Evolutionary conservation across 345 rosid species (phyloP), one percentile per base, ranked within the genome.

Genomic region (Tarenaya hassleriana): DNA sequence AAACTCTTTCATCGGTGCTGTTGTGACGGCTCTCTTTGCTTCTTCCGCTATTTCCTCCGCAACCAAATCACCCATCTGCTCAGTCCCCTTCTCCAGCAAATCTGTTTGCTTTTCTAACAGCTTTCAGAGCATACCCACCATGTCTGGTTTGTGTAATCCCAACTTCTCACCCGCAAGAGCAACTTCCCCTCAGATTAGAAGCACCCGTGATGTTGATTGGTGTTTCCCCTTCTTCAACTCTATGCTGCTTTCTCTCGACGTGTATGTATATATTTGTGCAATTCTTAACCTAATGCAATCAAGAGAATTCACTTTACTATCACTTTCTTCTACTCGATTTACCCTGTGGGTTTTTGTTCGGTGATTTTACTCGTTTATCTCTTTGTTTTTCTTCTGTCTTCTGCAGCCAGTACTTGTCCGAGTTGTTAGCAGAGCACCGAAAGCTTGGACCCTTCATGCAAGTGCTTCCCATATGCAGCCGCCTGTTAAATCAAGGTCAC

Each of bases 401-500:
- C 47, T 56, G 56, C 50, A 56, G 76, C 66, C 98, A 79, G 63
- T 85, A 85, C 82, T 69, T 92, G 70, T 45, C 95, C 61, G 96
- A 88, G 71, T 73, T 92, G 67, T 53, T 88, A 48, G 94, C 91
- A 14, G 98, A 92, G 74, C 95, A 81, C 75, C 95, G 85, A 55
- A 92, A 92, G 95, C 82, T 92, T 64, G 90, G 88, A 58, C 98
- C 98, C 67, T 92, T 92, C 77, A 71, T 79, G 74, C 95, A 81
- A 68, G 84, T 92, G 53, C 88, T 92, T 41, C 98, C 96, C 35
- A 77, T 77, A 59, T 88, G 98, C 64, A 81, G 86, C 83, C 81
- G 98, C 21, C 83, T 92, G 58, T 56, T 92, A 58, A 83, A 82
- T 75, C 98, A 92, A 85, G 98, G 98, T 88, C 67, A 35, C 44